Conservation (phyloP, 805 yeast species). For the Saccharomycopsis fodiens region DNA sequence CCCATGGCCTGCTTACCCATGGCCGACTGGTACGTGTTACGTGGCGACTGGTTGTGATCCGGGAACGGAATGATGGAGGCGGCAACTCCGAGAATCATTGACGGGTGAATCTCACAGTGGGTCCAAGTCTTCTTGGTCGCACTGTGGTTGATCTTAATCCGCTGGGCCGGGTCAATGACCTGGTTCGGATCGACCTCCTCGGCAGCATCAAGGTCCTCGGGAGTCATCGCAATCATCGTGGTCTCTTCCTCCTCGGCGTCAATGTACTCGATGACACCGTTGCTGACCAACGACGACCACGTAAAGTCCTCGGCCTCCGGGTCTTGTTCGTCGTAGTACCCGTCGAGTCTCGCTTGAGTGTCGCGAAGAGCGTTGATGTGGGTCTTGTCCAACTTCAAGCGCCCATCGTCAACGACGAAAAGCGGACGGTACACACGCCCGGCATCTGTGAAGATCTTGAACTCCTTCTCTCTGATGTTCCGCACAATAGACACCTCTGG, state of each 20-base stretch:
- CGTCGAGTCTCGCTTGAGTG: conserved; percentile 47
- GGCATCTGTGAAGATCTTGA: conserved; percentile 95
- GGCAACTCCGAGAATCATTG: conserved; percentile 97
- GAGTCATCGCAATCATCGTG: conserved; percentile 97
- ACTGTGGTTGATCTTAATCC: conserved; percentile 65
- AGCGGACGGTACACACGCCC: conserved; percentile 97
- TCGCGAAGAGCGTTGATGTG: conserved; percentile 69
- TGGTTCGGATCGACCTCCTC: conserved; percentile 35
- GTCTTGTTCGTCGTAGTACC: conserved; percentile 35
- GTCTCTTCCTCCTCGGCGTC: conserved; percentile 99
- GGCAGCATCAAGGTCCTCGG: conserved; percentile 81
- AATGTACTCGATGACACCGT: conserved; percentile 90
- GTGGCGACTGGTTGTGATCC: conserved; percentile 98
- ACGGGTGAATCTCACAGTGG: conserved; percentile 98
- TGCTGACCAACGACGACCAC: conserved; percentile 76
- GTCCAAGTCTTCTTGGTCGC: conserved; percentile 80
- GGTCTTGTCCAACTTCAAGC: conserved; percentile 75
- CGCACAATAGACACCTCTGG: conserved; percentile 96
- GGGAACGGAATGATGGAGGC: conserved; percentile 99
- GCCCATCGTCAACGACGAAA: conserved; percentile 84
- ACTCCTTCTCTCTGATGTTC: conserved; percentile 94
- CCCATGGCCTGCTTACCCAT: conserved; percentile 99
- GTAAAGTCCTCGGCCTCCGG: conserved; percentile 55
- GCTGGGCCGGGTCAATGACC: conserved; percentile 66
- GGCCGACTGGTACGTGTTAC: conserved; percentile 98